These are phyloP conservation scores for Fistulina hepatica DNA, from an alignment of 1,284 basidiomycete genomes.

Conservation along the genomic window DNA sequence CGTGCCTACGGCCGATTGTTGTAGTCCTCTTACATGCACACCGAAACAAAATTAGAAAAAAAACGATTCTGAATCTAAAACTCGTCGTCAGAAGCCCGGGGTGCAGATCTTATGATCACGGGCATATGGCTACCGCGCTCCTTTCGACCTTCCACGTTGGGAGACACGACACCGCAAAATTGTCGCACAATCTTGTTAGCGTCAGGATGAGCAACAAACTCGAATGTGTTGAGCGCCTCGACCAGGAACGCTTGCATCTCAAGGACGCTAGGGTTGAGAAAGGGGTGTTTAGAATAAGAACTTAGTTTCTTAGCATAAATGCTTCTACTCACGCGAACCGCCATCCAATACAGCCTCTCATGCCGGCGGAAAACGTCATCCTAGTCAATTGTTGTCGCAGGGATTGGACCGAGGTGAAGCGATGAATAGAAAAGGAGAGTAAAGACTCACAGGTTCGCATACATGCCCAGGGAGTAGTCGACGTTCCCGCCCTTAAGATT, in stretches of 20 bases:
- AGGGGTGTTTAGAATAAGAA: no score
- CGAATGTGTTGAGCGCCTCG: conserved; percentile 37
- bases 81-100: no score
- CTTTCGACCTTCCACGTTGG: conserved; percentile 35
- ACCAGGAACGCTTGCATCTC: conserved; percentile 42
- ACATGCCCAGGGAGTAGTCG: not conserved
- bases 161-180: conserved; percentile 33
- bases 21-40: no score
- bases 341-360: conserved; percentile 37
- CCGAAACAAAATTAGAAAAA: no score
- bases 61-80: no score
- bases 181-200: conserved; percentile 29
- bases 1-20: no score
- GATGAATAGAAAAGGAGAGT: conserved; percentile 2
- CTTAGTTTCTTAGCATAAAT: conserved; percentile 6
- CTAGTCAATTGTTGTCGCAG: conserved; percentile 18
- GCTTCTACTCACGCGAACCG: conserved; percentile 31
- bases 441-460: not conserved
- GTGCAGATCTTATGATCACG: conserved; percentile 16
- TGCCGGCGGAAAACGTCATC: conserved; percentile 34
- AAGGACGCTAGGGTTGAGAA: conserved; percentile 31
- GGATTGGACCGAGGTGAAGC: conserved; percentile 2
- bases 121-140: conserved; percentile 39
- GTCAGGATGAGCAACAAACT: conserved; percentile 32
- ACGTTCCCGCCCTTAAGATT: not conserved